Percentiles rank a stretch among this genome's conserved stretches.
phyloP scores from a whole-genome alignment of 2,329 filamentous ascomycete genomes.

The Coniochaeta ligniaria region DNA sequence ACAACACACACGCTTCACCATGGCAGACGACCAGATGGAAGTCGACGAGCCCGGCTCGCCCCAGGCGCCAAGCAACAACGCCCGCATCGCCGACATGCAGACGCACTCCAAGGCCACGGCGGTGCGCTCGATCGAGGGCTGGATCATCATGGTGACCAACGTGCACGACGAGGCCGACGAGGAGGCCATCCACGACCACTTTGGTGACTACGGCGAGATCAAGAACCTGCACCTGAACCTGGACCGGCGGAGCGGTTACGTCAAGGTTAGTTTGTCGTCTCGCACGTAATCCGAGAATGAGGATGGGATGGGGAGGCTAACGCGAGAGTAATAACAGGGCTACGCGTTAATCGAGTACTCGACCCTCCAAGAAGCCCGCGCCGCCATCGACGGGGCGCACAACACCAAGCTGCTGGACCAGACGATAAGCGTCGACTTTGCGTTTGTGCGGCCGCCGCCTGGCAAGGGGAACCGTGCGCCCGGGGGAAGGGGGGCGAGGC shows the following conservation, averaged over 20 bases:
- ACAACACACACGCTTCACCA: conserved; percentile 13
- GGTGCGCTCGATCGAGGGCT: conserved; percentile 81
- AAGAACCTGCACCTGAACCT: conserved; percentile 82
- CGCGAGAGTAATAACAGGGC: conserved; percentile 42
- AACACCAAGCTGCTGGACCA: conserved; percentile 73
- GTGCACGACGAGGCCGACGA: conserved; percentile 83
- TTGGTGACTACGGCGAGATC: conserved; percentile 79
- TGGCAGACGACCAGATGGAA: conserved; percentile 55
- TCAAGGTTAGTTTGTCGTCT: conserved; percentile 55
- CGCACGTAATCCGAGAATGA: no score
- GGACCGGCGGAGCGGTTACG: conserved; percentile 75
- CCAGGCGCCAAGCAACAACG: conserved; percentile 28
- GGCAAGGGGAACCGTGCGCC: conserved; percentile 35
- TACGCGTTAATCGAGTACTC: conserved; percentile 82
- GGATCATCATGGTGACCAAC: conserved; percentile 83
- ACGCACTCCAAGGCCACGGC: conserved; percentile 69
- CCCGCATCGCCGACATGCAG: conserved; percentile 58
- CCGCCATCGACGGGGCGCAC: conserved; percentile 76
- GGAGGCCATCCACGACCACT: conserved; percentile 74
- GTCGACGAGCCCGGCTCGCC: conserved; percentile 38
- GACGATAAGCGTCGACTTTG: conserved; percentile 75
- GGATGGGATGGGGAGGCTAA: no score
- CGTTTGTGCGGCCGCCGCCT: conserved; percentile 74
- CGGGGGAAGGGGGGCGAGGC: conserved; percentile 29
- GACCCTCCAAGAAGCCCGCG: conserved; percentile 69